These are phyloP conservation scores for Venturia aucupariae DNA, from an alignment of 2,329 filamentous ascomycete genomes.

Conservation along the genomic window DNA sequence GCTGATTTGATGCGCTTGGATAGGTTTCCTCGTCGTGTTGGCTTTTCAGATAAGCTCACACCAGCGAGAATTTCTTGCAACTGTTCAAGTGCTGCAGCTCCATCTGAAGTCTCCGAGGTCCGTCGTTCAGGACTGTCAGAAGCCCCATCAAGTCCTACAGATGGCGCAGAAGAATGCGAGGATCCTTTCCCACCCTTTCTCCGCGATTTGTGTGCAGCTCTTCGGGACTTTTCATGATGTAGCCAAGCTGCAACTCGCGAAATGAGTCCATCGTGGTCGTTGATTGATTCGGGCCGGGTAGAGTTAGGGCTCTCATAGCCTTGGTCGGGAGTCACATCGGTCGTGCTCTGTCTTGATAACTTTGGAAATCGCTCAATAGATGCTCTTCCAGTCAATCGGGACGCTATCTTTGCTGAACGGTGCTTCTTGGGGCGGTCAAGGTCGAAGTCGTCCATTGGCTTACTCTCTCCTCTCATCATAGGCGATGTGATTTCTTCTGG, in stretches of 20 bases:
- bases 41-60: slow-evolving; percentile 24
- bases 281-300: background rate
- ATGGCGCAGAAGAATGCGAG: slow-evolving; percentile 5
- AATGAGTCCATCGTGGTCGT: slow-evolving; percentile 5
- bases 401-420: slow-evolving; percentile 29
- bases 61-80: slow-evolving; percentile 63
- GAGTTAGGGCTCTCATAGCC: slow-evolving; percentile 10
- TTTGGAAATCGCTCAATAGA: slow-evolving; percentile 22
- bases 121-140: slow-evolving; percentile 7
- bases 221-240: slow-evolving; percentile 65
- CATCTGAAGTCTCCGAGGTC: slow-evolving; percentile 47
- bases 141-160: slow-evolving; percentile 11
- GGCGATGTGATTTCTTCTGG: slow-evolving; percentile 37
- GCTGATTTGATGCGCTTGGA: slow-evolving; percentile 24
- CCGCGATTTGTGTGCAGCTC: slow-evolving; percentile 45
- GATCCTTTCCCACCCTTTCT: slow-evolving; percentile 24
- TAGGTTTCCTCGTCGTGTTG: slow-evolving; percentile 27
- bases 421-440: slow-evolving; percentile 31
- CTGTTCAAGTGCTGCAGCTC: slow-evolving; percentile 65
- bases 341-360: background rate
- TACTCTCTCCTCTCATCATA: slow-evolving; percentile 36
- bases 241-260: slow-evolving; percentile 50
- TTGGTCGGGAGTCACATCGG: slow-evolving; percentile 2
- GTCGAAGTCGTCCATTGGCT: slow-evolving; percentile 33
- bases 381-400: slow-evolving; percentile 35